A percentile compares a stretch with the other conserved stretches of the same genome.
Conservation (phyloP, 106 monocot species). For the Cymbidium sinense region DNA sequence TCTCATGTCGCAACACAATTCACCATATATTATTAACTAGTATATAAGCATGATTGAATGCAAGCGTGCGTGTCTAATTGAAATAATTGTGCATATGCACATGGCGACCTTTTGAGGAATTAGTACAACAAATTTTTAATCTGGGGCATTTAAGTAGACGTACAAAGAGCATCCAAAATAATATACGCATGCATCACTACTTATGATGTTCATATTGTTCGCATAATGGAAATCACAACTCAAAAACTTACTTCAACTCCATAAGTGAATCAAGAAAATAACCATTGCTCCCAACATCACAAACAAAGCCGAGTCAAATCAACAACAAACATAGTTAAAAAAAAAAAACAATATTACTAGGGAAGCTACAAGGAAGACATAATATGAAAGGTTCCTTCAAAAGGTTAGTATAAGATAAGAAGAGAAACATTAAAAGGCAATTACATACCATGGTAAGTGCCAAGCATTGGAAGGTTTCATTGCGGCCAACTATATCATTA, state of each 20-base stretch:
- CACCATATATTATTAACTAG: background rate
- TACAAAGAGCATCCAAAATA: background rate
- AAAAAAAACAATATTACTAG: background rate
- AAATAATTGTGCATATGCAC: background rate
- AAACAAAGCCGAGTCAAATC: background rate
- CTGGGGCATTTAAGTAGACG: background rate
- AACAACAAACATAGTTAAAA: background rate
- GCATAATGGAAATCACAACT: background rate
- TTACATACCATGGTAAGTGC: conserved; percentile 88
- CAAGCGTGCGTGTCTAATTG: background rate
- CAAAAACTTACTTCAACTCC: background rate
- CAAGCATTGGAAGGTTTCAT: conserved; percentile 97
- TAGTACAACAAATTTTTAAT: background rate
- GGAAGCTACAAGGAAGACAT: background rate
- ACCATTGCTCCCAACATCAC: background rate
- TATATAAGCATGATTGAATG: background rate
- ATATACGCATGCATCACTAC: background rate
- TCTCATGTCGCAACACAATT: background rate
- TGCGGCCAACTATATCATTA: conserved; percentile 95
- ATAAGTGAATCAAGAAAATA: background rate
- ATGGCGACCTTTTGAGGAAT: background rate
- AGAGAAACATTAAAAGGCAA: background rate
- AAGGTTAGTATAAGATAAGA: background rate
- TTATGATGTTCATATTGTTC: background rate
- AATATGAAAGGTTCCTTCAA: background rate